Base-by-base conservation (phyloP, 768 basidiomycete genomes). In the Trametes meyenii region DNA sequence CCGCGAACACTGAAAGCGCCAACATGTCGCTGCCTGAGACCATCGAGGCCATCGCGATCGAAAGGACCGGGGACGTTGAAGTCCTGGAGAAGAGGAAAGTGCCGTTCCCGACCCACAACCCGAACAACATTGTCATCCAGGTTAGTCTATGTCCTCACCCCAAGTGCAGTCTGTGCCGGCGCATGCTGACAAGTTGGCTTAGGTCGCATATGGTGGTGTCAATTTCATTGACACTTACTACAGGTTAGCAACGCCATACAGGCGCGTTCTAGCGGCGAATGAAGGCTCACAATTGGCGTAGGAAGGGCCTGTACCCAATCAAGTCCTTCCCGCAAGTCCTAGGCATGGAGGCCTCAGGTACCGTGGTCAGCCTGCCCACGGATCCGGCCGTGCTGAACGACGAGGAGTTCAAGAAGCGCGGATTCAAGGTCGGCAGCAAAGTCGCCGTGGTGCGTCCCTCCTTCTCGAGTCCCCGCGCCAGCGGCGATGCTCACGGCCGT, bases 191-290 rank as follows among this genome's bases (percentile, higher is more conserved):
- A 24, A 2, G 53, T 17, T 29, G 35, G 14, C 13, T 13, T 69
- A 88, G 89, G 79, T 87, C n/a, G 84, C 90, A 66, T 93, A 86
- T 66, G 76, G 81, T 10, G 92, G 92, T 7, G 82, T 96, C 67
- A 97, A 97, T 77, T 97, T 90, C 72, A 93, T 90, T 70, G 90
- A 92, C 71, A 86, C 85, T 45, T 96, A 97, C 73, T 85, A 83
- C 70, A 81, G 94, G 84, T 88, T 75, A 72, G 75, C 66, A 40
- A 58, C 66, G 13, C n/a, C 17, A 16, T 23, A 29, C 3, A 33
- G 0, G 7, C 12, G 33, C 19, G 44, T 44, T 23, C 52, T 40
- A 33, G 29, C 35, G 19, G 13, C 19, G 19, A 14, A 21, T 44
- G 55, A 11, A 55, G 36, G 7, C 58, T 29, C 14, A 36, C 40